Conservation (phyloP, 176 grass and related monocot genomes). For the Olyra latifolia region DNA sequence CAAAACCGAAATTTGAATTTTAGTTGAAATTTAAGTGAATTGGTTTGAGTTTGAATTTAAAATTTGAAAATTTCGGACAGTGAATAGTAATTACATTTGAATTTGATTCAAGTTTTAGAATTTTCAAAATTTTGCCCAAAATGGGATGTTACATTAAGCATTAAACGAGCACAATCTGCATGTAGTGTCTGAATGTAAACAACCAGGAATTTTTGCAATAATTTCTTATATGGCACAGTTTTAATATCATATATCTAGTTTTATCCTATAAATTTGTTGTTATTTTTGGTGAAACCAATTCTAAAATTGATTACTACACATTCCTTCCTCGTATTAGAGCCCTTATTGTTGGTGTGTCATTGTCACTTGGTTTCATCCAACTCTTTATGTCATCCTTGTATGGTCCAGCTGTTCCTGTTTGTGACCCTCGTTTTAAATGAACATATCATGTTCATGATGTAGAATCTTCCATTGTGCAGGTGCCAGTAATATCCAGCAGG, state of each 20-base stretch:
- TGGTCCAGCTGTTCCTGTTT: background rate
- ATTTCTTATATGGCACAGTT: background rate
- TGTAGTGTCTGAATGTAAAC: background rate
- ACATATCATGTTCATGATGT: slow-evolving; percentile 1
- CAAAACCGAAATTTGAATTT: too few relatives aligned
- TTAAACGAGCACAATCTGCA: background rate
- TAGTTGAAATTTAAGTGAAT: too few relatives aligned
- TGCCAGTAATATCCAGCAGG: slow-evolving; percentile 8
- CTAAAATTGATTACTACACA: background rate
- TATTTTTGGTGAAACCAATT: background rate
- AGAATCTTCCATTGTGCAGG: slow-evolving; percentile 20
- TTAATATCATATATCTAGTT: background rate
- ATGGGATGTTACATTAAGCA: too few relatives aligned
- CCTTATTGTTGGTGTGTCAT: slow-evolving; percentile 2
- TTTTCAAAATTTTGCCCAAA: too few relatives aligned
- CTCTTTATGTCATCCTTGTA: background rate
- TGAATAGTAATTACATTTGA: too few relatives aligned
- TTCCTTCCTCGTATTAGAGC: background rate
- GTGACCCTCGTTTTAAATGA: background rate
- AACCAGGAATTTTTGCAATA: background rate
- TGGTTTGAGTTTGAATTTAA: too few relatives aligned
- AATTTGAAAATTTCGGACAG: too few relatives aligned
- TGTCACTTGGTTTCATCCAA: background rate
- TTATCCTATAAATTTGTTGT: background rate
- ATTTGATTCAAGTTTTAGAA: too few relatives aligned